phyloP scores from a whole-genome alignment of 169 alveolate species.

The Cryptosporidium ubiquitum region DNA sequence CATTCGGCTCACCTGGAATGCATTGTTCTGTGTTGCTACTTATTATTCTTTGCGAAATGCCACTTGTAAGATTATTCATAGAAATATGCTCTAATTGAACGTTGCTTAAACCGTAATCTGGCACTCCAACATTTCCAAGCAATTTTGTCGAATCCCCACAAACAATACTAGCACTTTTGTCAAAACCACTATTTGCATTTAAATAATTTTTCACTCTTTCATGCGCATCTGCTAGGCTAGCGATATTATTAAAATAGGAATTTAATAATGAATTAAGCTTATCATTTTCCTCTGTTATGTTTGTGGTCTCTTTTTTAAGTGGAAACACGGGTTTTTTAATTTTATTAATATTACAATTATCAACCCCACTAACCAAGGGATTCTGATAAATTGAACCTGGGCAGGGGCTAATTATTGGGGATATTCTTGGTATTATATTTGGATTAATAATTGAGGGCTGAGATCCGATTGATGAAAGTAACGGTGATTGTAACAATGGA shows the following conservation, averaged over 20 bases:
- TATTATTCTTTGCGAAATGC: not conserved
- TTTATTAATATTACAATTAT: not conserved
- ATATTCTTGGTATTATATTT: constrained; percentile 2
- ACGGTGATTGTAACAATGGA: constrained; percentile 26
- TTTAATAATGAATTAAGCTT: constrained; percentile 7
- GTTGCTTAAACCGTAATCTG: not conserved
- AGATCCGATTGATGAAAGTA: constrained; percentile 5
- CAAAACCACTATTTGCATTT: not conserved
- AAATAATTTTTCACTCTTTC: constrained; percentile 43
- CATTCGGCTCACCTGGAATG: constrained; percentile 7
- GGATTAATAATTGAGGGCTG: constrained; percentile 12
- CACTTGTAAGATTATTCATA: not conserved
- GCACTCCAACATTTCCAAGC: not conserved
- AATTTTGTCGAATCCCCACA: constrained; percentile 1
- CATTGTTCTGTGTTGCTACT: not conserved
- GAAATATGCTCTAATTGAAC: not conserved
- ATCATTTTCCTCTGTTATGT: constrained; percentile 9
- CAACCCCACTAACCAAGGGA: not conserved
- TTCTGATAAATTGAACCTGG: not conserved
- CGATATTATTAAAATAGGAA: constrained; percentile 26
- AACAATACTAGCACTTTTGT: not conserved
- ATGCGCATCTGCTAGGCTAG: constrained; percentile 1
- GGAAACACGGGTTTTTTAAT: not conserved
- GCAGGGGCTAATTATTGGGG: constrained; percentile 9
- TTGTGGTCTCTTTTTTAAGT: not conserved